A percentile compares a stretch with the other conserved stretches of the same genome.
Evolutionary conservation across 805 yeast genomes (phyloP).

Genomic region (Komagataella populi): DNA sequence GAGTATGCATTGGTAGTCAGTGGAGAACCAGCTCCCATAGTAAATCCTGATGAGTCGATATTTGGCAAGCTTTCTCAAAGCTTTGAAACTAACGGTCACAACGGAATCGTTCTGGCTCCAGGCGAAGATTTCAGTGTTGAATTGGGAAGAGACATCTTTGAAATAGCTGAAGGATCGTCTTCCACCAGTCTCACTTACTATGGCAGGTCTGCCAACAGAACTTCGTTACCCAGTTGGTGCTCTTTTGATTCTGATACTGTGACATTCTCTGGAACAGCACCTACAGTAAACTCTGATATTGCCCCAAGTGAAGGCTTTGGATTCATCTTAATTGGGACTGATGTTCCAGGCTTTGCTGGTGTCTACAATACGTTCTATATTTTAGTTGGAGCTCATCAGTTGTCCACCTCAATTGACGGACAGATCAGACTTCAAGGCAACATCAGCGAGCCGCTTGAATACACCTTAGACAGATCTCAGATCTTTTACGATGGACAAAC

Average conservation of each 20-base stretch:
- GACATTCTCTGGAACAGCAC: conserved; percentile 79
- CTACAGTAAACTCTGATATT: conserved; percentile 68
- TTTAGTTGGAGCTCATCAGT: conserved; percentile 78
- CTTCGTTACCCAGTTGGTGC: conserved; percentile 90
- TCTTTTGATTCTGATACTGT: conserved; percentile 47
- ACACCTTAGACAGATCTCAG: conserved; percentile 46
- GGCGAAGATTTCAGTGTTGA: conserved; percentile 51
- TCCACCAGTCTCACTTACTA: conserved; percentile 51
- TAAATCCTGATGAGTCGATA: conserved; percentile 28
- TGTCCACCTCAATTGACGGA: conserved; percentile 51
- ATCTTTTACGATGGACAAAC: conserved; percentile 50
- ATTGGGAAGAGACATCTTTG: conserved; percentile 52
- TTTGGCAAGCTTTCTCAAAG: conserved; percentile 40
- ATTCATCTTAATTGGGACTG: conserved; percentile 68
- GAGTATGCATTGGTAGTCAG: conserved; percentile 52
- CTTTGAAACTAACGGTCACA: conserved; percentile 68
- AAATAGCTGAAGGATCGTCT: conserved; percentile 25
- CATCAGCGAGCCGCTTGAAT: conserved; percentile 36
- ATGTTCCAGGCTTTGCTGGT: conserved; percentile 60
- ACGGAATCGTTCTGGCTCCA: conserved; percentile 63
- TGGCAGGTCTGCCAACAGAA: conserved; percentile 68
- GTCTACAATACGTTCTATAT: conserved; percentile 57
- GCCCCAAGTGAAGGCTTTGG: conserved; percentile 75
- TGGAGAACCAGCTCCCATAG: conserved; percentile 35
- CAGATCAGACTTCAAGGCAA: conserved; percentile 56